Percentiles rank a stretch among this genome's conserved stretches.
Conservation (phyloP, 495 filamentous ascomycete species). For the Neurospora sublineolata region DNA sequence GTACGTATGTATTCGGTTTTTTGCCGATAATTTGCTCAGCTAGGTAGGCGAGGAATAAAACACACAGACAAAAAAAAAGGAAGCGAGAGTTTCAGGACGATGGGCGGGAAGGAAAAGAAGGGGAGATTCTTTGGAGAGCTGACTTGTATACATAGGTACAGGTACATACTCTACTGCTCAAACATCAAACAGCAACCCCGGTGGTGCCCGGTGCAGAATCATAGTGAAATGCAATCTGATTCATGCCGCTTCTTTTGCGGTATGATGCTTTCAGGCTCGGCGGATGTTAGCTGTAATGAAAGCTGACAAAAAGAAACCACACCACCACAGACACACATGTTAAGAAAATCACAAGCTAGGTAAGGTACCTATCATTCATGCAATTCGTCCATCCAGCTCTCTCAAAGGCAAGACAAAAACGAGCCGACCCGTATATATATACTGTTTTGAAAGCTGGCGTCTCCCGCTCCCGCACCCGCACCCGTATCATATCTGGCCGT, state of each 20-base stretch:
- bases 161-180: background rate
- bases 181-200: background rate
- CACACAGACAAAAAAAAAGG: background rate
- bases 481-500: background rate
- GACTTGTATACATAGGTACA: background rate
- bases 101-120: background rate
- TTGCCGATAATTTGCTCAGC: background rate
- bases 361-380: background rate
- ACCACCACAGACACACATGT: background rate
- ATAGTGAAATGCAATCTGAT: background rate
- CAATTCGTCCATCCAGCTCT: background rate
- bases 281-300: background rate
- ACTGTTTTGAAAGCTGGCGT: background rate
- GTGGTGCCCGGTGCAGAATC: background rate
- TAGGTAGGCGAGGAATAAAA: background rate
- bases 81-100: background rate
- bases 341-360: background rate
- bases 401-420: background rate
- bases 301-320: background rate
- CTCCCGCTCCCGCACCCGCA: background rate
- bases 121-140: background rate
- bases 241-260: background rate
- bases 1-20: background rate
- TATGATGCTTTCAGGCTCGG: background rate
- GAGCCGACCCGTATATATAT: background rate